phyloP scores from a whole-genome alignment of 345 rosid species.

The Sapria himalayana region DNA sequence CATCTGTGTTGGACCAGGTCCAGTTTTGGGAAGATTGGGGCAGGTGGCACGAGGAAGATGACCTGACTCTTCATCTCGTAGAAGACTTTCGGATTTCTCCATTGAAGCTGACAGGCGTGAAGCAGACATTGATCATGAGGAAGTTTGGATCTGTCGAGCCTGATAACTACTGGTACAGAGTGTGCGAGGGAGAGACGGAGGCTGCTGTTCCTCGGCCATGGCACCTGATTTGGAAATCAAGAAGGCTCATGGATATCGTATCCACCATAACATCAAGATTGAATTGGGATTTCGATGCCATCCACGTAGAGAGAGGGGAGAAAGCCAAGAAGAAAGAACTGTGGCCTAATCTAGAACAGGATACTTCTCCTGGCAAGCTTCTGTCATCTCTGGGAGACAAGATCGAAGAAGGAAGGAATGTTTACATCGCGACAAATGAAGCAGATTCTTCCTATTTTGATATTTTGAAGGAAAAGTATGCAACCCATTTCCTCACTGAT shows the following conservation, averaged over 20 bases:
- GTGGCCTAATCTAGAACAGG: conserved; percentile 71
- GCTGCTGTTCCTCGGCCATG: conserved; percentile 64
- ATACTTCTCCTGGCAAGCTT: conserved; percentile 52
- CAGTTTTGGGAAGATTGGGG: conserved; percentile 83
- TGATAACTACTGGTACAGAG: conserved; percentile 89
- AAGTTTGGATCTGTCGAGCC: conserved; percentile 83
- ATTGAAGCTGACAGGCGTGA: conserved; percentile 44
- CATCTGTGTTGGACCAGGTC: conserved; percentile 66
- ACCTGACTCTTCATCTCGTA: conserved; percentile 33
- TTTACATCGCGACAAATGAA: conserved; percentile 75
- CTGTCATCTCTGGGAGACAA: conserved; percentile 43
- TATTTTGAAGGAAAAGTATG: conserved; percentile 61
- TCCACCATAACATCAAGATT: conserved; percentile 46
- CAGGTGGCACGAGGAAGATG: conserved; percentile 44
- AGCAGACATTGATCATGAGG: conserved; percentile 68
- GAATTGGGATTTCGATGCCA: conserved; percentile 85
- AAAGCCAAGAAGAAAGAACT: conserved; percentile 56
- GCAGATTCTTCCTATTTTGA: conserved; percentile 39
- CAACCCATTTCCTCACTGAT: conserved; percentile 68
- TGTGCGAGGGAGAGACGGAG: conserved; percentile 85
- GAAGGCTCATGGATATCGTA: conserved; percentile 74
- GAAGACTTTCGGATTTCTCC: conserved; percentile 57
- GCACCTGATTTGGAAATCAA: conserved; percentile 83
- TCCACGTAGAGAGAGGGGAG: conserved; percentile 71
- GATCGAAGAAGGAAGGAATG: conserved; percentile 60